Evolutionary conservation across 2,329 filamentous ascomycete genomes (phyloP), one percentile per base, ranked within the genome.

Genomic region (Penicillium sp.): DNA sequence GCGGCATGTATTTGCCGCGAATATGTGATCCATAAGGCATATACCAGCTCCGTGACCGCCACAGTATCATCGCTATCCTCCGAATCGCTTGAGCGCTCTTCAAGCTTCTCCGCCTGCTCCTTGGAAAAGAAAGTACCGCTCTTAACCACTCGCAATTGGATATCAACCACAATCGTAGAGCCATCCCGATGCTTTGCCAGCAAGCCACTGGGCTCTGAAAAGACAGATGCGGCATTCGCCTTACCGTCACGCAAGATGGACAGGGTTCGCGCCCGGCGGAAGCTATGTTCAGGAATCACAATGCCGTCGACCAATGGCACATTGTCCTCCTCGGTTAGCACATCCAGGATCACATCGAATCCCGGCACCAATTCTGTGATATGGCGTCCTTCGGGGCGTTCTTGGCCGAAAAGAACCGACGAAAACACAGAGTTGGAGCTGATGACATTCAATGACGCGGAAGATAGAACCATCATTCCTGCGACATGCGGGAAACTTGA

Each of bases 401-500:
- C 86, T 69, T 95, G 86, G 3, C 94, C 94, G 69, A 99, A 99
- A 2, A 99, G 79, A 0, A 92, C 91, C 6, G 90, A 89, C 7
- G 90, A 95, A 67, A 99, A 97, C 17, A 95, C 93, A 3, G 91
- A 90, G 70, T 99, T 99, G 7, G 92, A 94, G 74, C 92, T 97
- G 67, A 89, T 89, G 63, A 99, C 89, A 43, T 84, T 84, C 58
- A 97, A 80, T 0, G 82, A 85, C 24, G 85, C 77, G 1, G 93
- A 88, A n/a, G 89, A 88, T 10, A 99, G 80, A 7, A 99, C 92
- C 66, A 99, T 86, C 65, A 99, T 97, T 42, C 94, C 94, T 49
- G 94, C 94, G 73, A 99, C 97, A 68, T 99, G 93, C 13, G 94
- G 94, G 59, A 97, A 96, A 67, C 91, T 96, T 13, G 93, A 96